phyloP scores from a whole-genome alignment of 306 rosid genomes.

The Styphnolobium japonicum region DNA sequence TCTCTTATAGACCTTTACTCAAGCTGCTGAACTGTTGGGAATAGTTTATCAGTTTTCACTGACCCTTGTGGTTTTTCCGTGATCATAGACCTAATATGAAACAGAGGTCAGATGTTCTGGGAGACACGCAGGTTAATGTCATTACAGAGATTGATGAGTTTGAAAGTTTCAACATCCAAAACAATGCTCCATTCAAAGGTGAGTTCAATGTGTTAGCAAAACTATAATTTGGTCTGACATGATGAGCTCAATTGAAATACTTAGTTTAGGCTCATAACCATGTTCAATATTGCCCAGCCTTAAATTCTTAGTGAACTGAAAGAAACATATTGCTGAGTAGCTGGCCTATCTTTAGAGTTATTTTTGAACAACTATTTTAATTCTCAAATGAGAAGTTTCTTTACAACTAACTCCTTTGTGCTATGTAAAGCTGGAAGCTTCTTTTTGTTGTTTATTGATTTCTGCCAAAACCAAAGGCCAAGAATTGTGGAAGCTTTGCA shows the following conservation, averaged over 20 bases:
- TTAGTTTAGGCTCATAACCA: constrained; percentile 4
- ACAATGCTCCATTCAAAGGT: constrained; percentile 50
- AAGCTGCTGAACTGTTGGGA: constrained; percentile 29
- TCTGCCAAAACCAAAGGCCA: neutral
- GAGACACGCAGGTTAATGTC: constrained; percentile 32
- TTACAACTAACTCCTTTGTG: neutral
- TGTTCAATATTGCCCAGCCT: constrained; percentile 17
- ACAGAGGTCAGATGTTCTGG: constrained; percentile 38
- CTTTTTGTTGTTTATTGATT: neutral
- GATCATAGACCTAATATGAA: constrained; percentile 40
- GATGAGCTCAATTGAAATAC: constrained; percentile 15
- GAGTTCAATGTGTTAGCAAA: constrained; percentile 21
- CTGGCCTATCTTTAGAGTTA: constrained; percentile 1
- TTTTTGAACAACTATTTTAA: neutral
- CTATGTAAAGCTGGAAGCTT: constrained; percentile 1
- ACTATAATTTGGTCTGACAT: constrained; percentile 2
- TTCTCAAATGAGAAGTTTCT: constrained; percentile 10
- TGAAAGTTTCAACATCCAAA: constrained; percentile 34
- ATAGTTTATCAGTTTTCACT: constrained; percentile 21
- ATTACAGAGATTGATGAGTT: constrained; percentile 31
- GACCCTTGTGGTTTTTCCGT: constrained; percentile 17
- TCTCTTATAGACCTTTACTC: constrained; percentile 12
- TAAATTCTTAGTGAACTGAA: neutral
- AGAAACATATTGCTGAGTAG: neutral
- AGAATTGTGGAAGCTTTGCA: constrained; percentile 1